Conservation (phyloP, 192 early-diverging fungal species). For the Umbelopsis isabellina region DNA sequence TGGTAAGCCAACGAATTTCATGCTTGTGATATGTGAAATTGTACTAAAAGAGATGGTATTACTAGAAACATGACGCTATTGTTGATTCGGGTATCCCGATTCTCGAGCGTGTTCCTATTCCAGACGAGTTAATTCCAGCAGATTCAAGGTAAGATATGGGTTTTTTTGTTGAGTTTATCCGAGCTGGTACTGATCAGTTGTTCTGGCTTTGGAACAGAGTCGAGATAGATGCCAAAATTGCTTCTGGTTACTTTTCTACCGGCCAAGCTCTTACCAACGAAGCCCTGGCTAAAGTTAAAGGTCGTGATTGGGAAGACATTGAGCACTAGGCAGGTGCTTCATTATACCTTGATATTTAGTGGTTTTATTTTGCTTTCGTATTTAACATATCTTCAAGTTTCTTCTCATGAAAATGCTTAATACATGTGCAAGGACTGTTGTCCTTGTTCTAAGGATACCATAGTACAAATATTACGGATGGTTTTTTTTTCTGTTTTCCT, state of each 20-base stretch:
- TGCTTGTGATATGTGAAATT: background rate
- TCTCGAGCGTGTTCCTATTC: conserved; percentile 86
- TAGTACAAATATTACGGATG: too few relatives aligned
- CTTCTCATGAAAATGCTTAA: too few relatives aligned
- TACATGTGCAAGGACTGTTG: too few relatives aligned
- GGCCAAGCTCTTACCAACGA: conserved; percentile 58
- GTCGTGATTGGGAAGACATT: conserved; percentile 83
- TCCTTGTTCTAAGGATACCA: too few relatives aligned
- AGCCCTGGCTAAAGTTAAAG: conserved; percentile 72
- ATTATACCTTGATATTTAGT: background rate
- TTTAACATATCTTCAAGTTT: background rate
- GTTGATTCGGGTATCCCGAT: conserved; percentile 86
- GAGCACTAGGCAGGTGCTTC: conserved; percentile 41
- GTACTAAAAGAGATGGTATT: background rate
- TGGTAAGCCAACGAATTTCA: conserved; percentile 39
- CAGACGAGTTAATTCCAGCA: conserved; percentile 85
- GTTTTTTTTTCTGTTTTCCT: too few relatives aligned
- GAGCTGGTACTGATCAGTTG: background rate
- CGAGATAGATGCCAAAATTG: conserved; percentile 97
- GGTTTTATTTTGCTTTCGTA: background rate
- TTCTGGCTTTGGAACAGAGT: conserved; percentile 46
- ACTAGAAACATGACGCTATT: conserved; percentile 90
- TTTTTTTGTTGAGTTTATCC: background rate
- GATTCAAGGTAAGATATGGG: conserved; percentile 58
- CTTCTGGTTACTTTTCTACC: conserved; percentile 91